phyloP scores from a whole-genome alignment of 1,139 yeast species.

The Blastobotrys serpentis region DNA sequence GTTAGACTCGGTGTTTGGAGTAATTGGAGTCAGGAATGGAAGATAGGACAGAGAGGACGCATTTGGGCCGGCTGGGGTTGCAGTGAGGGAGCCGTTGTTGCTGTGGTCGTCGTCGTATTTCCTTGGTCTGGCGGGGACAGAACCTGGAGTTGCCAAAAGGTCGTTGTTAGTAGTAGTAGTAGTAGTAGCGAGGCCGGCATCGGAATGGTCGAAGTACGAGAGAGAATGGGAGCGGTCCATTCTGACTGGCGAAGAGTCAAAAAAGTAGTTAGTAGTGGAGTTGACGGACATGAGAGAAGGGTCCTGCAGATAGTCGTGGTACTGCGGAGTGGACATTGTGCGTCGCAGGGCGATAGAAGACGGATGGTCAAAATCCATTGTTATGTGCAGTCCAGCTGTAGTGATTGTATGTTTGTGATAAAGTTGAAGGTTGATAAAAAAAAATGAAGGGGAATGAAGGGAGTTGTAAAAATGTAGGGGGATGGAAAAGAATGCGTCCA shows the following conservation, averaged over 20 bases:
- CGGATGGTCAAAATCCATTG: conserved; percentile 18
- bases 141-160: conserved; percentile 9
- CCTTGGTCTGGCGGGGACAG: not conserved
- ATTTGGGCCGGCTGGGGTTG: conserved; percentile 15
- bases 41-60: conserved; percentile 13
- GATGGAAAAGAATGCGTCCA: conserved; percentile 1
- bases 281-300: not conserved
- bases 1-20: conserved; percentile 12
- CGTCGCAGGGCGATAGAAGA: conserved; percentile 15
- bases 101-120: conserved; percentile 5
- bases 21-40: conserved; percentile 19
- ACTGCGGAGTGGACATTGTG: conserved; percentile 19
- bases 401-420: too few species aligned
- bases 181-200: too few species aligned
- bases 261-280: not conserved
- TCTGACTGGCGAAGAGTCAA: conserved; percentile 8
- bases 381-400: not conserved
- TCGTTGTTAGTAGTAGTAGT: not conserved
- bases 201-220: conserved; percentile 14
- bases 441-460: conserved; percentile 11
- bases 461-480: conserved; percentile 9
- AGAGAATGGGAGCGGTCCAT: conserved; percentile 21
- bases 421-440: not conserved
- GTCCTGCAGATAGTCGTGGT: conserved; percentile 6
- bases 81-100: conserved; percentile 18